Percentiles rank a stretch among this genome's conserved stretches.
Conservation (phyloP, 140 eudicot species). For the Oenanthe javanica region DNA sequence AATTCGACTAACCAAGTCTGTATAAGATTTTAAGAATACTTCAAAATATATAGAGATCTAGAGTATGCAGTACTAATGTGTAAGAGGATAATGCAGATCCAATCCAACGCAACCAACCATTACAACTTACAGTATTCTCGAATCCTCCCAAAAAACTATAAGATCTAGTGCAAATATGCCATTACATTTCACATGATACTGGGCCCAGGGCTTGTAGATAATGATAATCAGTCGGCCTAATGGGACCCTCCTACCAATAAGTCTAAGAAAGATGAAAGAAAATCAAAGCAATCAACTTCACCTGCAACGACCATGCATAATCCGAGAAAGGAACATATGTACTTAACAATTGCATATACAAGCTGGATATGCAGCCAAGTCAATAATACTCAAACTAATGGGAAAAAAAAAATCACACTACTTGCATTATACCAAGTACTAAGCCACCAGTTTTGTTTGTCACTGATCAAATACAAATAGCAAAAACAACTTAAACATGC, state of each 20-base stretch:
- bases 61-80: neutral
- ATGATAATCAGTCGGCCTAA: neutral
- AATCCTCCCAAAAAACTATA: slow-evolving; percentile 15
- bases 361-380: neutral
- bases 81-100: slow-evolving; percentile 21
- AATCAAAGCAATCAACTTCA: slow-evolving; percentile 22
- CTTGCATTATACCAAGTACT: slow-evolving; percentile 7
- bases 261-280: slow-evolving; percentile 7
- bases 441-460: neutral
- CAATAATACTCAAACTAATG: slow-evolving; percentile 15
- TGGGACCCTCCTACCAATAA: slow-evolving; percentile 50
- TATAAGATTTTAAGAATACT: slow-evolving; percentile 10
- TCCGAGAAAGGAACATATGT: neutral
- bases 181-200: slow-evolving; percentile 37
- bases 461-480: neutral
- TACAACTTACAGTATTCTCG: slow-evolving; percentile 5
- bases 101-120: slow-evolving; percentile 13
- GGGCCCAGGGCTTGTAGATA: slow-evolving; percentile 27
- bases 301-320: slow-evolving; percentile 26
- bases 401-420: neutral
- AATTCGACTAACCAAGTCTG: neutral
- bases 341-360: neutral
- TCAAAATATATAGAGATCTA: slow-evolving; percentile 21
- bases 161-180: slow-evolving; percentile 41
- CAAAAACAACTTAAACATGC: slow-evolving; percentile 1